Conservation (phyloP, 1,284 basidiomycete species). For the Crepidotus sp. region DNA sequence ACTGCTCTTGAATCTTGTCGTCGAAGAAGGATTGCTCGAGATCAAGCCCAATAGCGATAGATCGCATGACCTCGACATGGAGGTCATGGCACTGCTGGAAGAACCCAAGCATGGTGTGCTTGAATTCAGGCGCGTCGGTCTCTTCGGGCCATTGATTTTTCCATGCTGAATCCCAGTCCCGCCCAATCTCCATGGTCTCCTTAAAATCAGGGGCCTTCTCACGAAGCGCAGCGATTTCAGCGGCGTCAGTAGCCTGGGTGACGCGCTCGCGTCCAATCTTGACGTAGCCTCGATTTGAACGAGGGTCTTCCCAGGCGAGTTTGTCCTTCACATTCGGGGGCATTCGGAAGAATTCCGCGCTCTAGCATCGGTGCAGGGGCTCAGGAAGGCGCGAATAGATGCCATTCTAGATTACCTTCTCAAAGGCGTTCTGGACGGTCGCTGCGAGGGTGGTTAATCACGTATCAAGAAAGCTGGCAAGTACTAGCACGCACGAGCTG, state of each 20-base stretch:
- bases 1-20: conserved; percentile 61
- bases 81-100: conserved; percentile 72
- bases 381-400: not conserved
- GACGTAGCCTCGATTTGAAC: conserved; percentile 78
- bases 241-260: conserved; percentile 59
- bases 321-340: conserved; percentile 55
- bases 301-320: conserved; percentile 73
- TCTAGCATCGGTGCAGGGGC: conserved; percentile 34
- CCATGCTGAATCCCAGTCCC: conserved; percentile 68
- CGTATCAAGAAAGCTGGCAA: not conserved
- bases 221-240: conserved; percentile 69
- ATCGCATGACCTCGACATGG: conserved; percentile 68
- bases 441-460: conserved; percentile 17
- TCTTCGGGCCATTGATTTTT: conserved; percentile 76
- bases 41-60: conserved; percentile 70
- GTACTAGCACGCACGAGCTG: conserved; percentile 25
- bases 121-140: conserved; percentile 55
- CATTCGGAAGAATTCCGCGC: conserved; percentile 64
- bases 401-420: conserved; percentile 37
- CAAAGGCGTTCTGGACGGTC: conserved; percentile 48
- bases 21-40: conserved; percentile 71
- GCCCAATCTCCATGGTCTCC: conserved; percentile 80
- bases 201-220: conserved; percentile 70
- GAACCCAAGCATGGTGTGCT: conserved; percentile 63
- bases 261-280: conserved; percentile 72